Percentiles rank a stretch among this genome's conserved stretches.
phyloP scores from a whole-genome alignment of 2,329 filamentous ascomycete genomes.

The Pseudopyricularia javanii region DNA sequence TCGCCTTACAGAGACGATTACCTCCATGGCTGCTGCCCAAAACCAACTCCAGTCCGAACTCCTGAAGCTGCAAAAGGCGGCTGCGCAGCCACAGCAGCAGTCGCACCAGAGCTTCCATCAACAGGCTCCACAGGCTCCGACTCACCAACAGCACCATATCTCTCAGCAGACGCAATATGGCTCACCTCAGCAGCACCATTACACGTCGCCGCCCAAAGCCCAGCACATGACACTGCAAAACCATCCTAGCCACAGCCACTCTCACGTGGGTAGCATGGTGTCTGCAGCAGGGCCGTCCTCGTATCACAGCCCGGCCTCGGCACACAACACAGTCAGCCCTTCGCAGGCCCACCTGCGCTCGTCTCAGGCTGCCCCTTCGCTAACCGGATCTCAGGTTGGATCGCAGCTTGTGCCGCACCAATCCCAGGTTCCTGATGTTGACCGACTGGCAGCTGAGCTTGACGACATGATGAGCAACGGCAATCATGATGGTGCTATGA shows the following conservation, averaged over 20 bases:
- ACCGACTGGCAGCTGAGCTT: constrained; percentile 39
- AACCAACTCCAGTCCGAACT: constrained; percentile 55
- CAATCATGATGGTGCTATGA: constrained; percentile 48
- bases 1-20: constrained; percentile 55
- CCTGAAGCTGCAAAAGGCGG: constrained; percentile 33
- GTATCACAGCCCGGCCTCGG: constrained; percentile 2
- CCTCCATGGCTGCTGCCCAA: constrained; percentile 57
- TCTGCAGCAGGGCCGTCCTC: neutral
- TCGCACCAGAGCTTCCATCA: constrained; percentile 11
- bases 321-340: constrained; percentile 11
- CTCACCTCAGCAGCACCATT: constrained; percentile 8
- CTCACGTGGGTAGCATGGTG: neutral
- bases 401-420: constrained; percentile 18
- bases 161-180: constrained; percentile 4
- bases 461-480: constrained; percentile 46
- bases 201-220: constrained; percentile 7
- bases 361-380: constrained; percentile 10
- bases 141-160: constrained; percentile 5
- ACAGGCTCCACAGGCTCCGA: constrained; percentile 2
- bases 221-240: constrained; percentile 10
- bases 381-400: neutral
- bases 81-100: constrained; percentile 9
- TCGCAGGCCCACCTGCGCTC: constrained; percentile 13
- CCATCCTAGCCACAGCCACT: constrained; percentile 2
- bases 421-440: constrained; percentile 27